phyloP scores from a whole-genome alignment of 1,139 yeast genomes.

The Starmera stellimalicola region DNA sequence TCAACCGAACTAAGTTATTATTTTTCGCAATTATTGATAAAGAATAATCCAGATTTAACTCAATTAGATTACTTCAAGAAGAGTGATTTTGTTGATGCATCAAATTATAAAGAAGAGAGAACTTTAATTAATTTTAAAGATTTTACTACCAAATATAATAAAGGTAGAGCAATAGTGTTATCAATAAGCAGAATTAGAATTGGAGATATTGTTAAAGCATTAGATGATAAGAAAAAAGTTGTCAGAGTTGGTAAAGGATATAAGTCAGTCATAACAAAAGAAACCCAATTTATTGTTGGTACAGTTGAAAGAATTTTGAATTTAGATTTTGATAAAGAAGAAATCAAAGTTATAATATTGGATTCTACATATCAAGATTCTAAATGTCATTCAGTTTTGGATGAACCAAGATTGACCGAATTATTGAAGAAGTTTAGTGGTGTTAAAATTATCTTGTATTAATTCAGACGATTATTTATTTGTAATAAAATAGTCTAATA shows the following conservation, averaged over 20 bases:
- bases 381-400: conserved; percentile 17
- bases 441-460: conserved; percentile 3
- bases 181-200: conserved; percentile 16
- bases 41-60: conserved; percentile 14
- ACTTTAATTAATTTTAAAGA: conserved; percentile 17
- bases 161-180: conserved; percentile 17
- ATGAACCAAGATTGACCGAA: conserved; percentile 15
- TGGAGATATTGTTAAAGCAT: conserved; percentile 17
- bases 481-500: conserved; percentile 45
- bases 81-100: conserved; percentile 19
- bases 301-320: conserved; percentile 16
- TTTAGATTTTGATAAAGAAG: conserved; percentile 11
- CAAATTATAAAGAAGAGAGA: conserved; percentile 17
- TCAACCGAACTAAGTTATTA: conserved; percentile 14
- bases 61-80: conserved; percentile 20
- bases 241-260: conserved; percentile 19
- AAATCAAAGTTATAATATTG: conserved; percentile 16
- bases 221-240: conserved; percentile 18
- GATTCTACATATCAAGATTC: conserved; percentile 19
- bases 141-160: conserved; percentile 18
- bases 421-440: conserved; percentile 14
- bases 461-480: conserved; percentile 6
- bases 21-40: conserved; percentile 16
- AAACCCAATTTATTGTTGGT: conserved; percentile 18
- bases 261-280: conserved; percentile 15